Percentiles rank a stretch among this genome's conserved stretches.
phyloP scores from a whole-genome alignment of 1,284 basidiomycete species.

The Ceratobasidium sp. region DNA sequence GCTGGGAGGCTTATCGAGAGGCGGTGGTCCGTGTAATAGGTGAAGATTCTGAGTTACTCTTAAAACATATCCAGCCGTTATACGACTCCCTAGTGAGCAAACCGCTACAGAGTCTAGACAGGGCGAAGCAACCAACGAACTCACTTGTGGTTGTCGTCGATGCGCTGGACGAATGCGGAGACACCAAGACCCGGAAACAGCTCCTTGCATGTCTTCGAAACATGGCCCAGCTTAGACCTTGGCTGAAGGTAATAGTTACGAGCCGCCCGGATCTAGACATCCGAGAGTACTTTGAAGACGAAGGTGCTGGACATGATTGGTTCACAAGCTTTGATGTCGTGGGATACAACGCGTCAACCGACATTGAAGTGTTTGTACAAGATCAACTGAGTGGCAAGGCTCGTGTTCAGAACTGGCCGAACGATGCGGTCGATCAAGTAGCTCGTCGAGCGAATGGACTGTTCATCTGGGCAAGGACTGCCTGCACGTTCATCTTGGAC shows the following conservation, averaged over 20 bases:
- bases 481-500: background rate
- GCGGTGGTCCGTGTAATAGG: background rate
- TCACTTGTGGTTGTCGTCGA: slow-evolving; percentile 28
- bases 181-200: background rate
- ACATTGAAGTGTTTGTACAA: background rate
- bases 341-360: background rate
- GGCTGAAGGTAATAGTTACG: slow-evolving; percentile 26
- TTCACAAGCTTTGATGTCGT: background rate
- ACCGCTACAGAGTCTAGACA: background rate
- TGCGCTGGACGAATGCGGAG: slow-evolving; percentile 36
- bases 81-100: background rate
- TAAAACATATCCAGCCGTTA: background rate
- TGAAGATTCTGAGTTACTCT: background rate
- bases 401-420: background rate
- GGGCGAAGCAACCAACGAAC: too few relatives aligned
- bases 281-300: background rate
- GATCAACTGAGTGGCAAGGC: background rate
- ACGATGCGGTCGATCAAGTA: background rate
- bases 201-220: background rate
- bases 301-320: too few relatives aligned
- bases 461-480: slow-evolving; percentile 33
- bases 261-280: slow-evolving; percentile 31
- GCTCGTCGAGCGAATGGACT: background rate
- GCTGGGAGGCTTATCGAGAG: background rate
- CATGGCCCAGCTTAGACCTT: background rate